phyloP scores from a whole-genome alignment of 164 flowering plant species.

The Warburgia ugandensis region DNA sequence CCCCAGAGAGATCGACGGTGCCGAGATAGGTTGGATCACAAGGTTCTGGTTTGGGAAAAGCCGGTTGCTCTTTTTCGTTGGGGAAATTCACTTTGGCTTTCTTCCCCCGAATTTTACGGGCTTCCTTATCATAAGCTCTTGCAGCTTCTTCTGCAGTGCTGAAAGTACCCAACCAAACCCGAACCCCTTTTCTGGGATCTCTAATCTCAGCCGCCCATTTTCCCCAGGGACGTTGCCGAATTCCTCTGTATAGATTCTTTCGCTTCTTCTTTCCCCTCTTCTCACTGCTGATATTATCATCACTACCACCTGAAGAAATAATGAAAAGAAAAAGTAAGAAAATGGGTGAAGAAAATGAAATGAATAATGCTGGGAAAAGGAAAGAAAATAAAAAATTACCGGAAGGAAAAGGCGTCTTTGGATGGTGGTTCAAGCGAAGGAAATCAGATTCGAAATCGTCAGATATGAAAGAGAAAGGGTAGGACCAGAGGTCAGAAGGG shows the following conservation, averaged over 20 bases:
- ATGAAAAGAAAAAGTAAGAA: neutral
- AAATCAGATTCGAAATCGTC: slow-evolving; percentile 13
- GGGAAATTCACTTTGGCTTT: slow-evolving; percentile 95
- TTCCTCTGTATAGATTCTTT: slow-evolving; percentile 86
- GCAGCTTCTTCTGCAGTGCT: slow-evolving; percentile 96
- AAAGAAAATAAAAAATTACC: slow-evolving; percentile 21
- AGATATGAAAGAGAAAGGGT: slow-evolving; percentile 8
- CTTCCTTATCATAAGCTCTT: slow-evolving; percentile 81
- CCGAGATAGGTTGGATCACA: neutral
- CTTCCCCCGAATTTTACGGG: slow-evolving; percentile 76
- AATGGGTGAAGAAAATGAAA: neutral
- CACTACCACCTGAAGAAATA: slow-evolving; percentile 16
- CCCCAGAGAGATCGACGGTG: slow-evolving; percentile 13
- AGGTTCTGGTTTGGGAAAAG: neutral
- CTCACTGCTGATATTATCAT: slow-evolving; percentile 11
- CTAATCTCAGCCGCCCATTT: slow-evolving; percentile 99
- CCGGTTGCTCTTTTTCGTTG: slow-evolving; percentile 36
- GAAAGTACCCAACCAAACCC: slow-evolving; percentile 95
- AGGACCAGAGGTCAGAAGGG: slow-evolving; percentile 45
- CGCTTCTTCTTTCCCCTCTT: slow-evolving; percentile 45
- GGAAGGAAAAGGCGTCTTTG: slow-evolving; percentile 15
- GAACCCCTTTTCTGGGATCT: slow-evolving; percentile 86
- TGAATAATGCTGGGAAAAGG: neutral
- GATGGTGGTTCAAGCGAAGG: neutral
- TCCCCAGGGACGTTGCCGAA: slow-evolving; percentile 90